Evolutionary conservation across 2,329 filamentous ascomycete species (phyloP).

Genomic region (Claviceps sorghi): DNA sequence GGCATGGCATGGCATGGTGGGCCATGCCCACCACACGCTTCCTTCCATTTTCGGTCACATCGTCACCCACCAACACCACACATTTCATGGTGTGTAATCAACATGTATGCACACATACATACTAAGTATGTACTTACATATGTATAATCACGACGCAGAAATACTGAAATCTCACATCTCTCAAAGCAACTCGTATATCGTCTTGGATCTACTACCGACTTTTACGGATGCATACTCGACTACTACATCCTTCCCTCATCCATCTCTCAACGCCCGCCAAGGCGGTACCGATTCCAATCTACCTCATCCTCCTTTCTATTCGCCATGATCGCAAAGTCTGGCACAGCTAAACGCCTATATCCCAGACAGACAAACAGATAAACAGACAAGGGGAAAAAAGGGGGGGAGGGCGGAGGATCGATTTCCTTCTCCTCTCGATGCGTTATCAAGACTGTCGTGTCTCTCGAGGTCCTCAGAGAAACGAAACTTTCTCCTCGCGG

Average conservation of each 20-base stretch:
- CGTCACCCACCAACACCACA: neutral
- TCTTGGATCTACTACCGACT: neutral
- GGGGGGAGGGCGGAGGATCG: neutral
- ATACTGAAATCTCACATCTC: neutral
- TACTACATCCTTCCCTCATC: neutral
- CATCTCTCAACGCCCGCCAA: neutral
- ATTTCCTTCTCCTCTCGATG: neutral
- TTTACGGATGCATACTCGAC: neutral
- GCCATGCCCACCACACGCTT: neutral
- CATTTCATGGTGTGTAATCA: neutral
- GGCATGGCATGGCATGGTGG: no score
- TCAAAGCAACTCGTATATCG: neutral
- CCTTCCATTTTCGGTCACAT: neutral
- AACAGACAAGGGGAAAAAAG: neutral
- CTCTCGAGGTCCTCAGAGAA: neutral
- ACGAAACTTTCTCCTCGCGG: neutral
- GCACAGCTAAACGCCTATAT: neutral
- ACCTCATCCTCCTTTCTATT: neutral
- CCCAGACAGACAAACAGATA: neutral
- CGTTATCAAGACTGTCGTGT: neutral
- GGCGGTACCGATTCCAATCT: neutral
- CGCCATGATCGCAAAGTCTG: neutral
- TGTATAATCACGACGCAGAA: neutral
- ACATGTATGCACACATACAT: no score
- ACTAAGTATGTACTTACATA: no score